A percentile compares a stretch with the other conserved stretches of the same genome.
These are phyloP conservation scores for Racocetra persica DNA, from an alignment of 371 early-diverging fungal species.

Conservation along the genomic window DNA sequence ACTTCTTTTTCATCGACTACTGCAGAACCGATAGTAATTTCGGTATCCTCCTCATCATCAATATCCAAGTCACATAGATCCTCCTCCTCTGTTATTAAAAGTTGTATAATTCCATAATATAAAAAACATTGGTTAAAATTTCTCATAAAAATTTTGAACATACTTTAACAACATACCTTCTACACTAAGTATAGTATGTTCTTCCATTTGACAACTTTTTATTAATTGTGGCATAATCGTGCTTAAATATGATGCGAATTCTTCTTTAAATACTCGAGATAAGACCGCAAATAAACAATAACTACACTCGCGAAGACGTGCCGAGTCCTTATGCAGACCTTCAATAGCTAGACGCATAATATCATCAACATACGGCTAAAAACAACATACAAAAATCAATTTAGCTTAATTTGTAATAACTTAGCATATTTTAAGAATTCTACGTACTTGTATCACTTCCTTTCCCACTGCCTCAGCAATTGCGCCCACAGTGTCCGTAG, in stretches of 20 bases:
- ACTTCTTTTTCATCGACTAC: slow-evolving; percentile 93
- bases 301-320: slow-evolving; percentile 83
- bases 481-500: slow-evolving; percentile 86
- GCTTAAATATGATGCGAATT: slow-evolving; percentile 79
- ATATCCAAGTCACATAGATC: slow-evolving; percentile 53
- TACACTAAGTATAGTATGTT: slow-evolving; percentile 60
- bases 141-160: not conserved
- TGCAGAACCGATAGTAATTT: slow-evolving; percentile 78
- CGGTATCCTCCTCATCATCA: slow-evolving; percentile 62
- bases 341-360: slow-evolving; percentile 81
- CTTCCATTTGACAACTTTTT: slow-evolving; percentile 76
- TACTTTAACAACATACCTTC: slow-evolving; percentile 49
- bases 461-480: slow-evolving; percentile 90
- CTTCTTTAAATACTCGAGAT: slow-evolving; percentile 82
- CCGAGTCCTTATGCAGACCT: slow-evolving; percentile 74
- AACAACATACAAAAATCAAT: slow-evolving; percentile 1
- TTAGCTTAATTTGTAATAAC: not conserved
- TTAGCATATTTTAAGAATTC: not conserved
- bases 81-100: slow-evolving; percentile 48
- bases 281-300: slow-evolving; percentile 87
- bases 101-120: not conserved
- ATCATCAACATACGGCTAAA: slow-evolving; percentile 71
- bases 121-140: not conserved
- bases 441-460: slow-evolving; percentile 69
- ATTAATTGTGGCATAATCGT: slow-evolving; percentile 80